Evolutionary conservation across 192 early-diverging fungal species (phyloP).

Genomic region (Spizellomyces punctatus): DNA sequence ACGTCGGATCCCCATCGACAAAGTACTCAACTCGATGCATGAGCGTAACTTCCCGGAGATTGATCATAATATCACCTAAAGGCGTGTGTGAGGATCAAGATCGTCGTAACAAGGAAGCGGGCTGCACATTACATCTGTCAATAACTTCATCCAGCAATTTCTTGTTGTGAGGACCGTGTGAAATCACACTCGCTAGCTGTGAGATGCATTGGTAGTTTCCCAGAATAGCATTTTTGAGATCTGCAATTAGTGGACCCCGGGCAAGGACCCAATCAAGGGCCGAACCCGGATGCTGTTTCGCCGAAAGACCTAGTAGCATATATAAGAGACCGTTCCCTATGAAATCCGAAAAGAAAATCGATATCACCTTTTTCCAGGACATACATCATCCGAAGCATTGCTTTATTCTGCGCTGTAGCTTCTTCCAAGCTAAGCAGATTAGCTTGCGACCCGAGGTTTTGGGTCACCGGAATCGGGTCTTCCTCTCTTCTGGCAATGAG

Average conservation of each 20-base stretch:
- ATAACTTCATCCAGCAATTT: slow-evolving; percentile 55
- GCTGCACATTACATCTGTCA: slow-evolving; percentile 41
- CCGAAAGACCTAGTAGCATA: slow-evolving; percentile 34
- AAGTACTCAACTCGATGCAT: slow-evolving; percentile 60
- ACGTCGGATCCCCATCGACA: slow-evolving; percentile 31
- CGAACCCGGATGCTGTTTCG: slow-evolving; percentile 45
- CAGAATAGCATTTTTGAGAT: slow-evolving; percentile 54
- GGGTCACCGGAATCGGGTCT: slow-evolving; percentile 45
- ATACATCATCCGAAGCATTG: slow-evolving; percentile 56
- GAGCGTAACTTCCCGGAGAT: slow-evolving; percentile 62
- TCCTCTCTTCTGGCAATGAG: slow-evolving; percentile 35
- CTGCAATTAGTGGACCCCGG: slow-evolving; percentile 52
- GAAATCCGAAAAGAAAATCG: not conserved
- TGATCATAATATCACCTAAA: slow-evolving; percentile 55
- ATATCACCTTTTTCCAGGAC: slow-evolving; percentile 51
- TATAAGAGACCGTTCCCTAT: not conserved
- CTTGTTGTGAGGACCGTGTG: slow-evolving; percentile 52
- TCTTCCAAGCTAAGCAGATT: slow-evolving; percentile 26
- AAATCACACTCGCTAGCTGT: slow-evolving; percentile 45
- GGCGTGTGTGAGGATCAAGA: slow-evolving; percentile 2
- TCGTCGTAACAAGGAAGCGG: slow-evolving; percentile 9
- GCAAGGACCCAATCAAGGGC: slow-evolving; percentile 62
- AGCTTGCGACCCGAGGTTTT: slow-evolving; percentile 23
- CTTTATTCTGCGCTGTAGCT: slow-evolving; percentile 44
- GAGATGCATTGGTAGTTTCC: slow-evolving; percentile 59